phyloP scores from a whole-genome alignment of 1,284 basidiomycete species.

The Apiotrichum akiyoshidainum region DNA sequence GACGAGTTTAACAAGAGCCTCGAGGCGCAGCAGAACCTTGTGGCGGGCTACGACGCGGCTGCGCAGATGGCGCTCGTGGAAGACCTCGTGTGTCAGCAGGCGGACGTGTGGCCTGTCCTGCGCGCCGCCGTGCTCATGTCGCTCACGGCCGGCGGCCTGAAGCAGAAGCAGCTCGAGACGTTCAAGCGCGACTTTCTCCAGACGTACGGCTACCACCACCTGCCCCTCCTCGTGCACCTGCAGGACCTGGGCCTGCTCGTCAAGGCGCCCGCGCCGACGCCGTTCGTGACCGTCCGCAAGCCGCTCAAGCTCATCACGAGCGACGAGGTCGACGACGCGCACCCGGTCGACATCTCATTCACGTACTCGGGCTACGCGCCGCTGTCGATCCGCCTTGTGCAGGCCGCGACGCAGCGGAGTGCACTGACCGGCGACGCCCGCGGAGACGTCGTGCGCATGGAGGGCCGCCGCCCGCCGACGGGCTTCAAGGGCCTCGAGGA shows the following conservation, averaged over 20 bases:
- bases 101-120: conserved; percentile 70
- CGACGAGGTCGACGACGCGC: conserved; percentile 69
- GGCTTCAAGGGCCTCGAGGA: conserved; percentile 99
- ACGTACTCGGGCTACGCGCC: conserved; percentile 97
- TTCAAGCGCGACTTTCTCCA: conserved; percentile 90
- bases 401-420: conserved; percentile 86
- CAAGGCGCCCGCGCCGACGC: conserved; percentile 48
- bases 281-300: conserved; percentile 72
- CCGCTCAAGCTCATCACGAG: conserved; percentile 78
- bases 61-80: conserved; percentile 77
- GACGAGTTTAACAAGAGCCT: conserved; percentile 87
- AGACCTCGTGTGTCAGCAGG: conserved; percentile 78
- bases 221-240: conserved; percentile 80
- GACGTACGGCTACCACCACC: conserved; percentile 86
- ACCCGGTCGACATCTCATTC: conserved; percentile 88
- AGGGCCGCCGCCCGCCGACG: conserved; percentile 60
- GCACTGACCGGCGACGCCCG: conserved; percentile 55
- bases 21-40: conserved; percentile 94
- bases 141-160: conserved; percentile 79
- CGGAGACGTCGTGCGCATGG: conserved; percentile 51
- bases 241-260: conserved; percentile 64
- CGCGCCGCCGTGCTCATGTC: conserved; percentile 82
- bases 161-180: conserved; percentile 77
- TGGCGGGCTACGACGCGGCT: conserved; percentile 79
- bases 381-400: conserved; percentile 82